A percentile compares a stretch with the other conserved stretches of the same genome.
These are phyloP conservation scores for Pythium sukuiense DNA, from an alignment of 352 stramenopile species.

Conservation along the genomic window DNA sequence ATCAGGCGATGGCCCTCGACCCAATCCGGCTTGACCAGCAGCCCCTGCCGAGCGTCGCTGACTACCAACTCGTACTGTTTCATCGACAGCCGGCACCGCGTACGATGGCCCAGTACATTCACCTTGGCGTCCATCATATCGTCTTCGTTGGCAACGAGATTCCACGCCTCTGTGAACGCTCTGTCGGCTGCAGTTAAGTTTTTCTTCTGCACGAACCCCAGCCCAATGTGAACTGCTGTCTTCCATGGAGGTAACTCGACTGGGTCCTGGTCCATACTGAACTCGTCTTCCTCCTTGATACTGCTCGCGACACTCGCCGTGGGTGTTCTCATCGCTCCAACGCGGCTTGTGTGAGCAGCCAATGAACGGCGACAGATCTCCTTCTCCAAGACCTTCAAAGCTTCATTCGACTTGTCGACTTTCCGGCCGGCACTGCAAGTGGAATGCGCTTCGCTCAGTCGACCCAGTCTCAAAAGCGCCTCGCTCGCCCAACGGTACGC, in stretches of 20 bases:
- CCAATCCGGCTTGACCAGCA: neutral
- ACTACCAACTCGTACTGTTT: neutral
- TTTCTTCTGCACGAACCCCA: neutral
- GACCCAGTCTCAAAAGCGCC: neutral
- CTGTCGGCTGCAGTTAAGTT: neutral
- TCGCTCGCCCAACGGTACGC: neutral
- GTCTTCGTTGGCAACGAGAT: no score
- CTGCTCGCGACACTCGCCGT: no score
- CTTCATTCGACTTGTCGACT: neutral
- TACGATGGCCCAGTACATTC: slow-evolving; percentile 10
- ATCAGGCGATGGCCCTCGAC: slow-evolving; percentile 5
- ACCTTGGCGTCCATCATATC: neutral
- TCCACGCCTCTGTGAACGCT: neutral
- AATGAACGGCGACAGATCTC: neutral
- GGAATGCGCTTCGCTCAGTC: neutral
- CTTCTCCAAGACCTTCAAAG: neutral
- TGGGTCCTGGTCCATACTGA: no score
- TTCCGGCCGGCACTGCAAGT: neutral
- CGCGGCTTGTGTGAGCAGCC: no score
- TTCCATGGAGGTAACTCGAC: no score
- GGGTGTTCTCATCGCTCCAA: no score
- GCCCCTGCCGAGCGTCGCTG: neutral
- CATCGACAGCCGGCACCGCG: slow-evolving; percentile 2
- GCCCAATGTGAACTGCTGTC: neutral
- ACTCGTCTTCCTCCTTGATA: no score